These are phyloP conservation scores for Schizochytrium sp. DNA, from an alignment of 108 stramenopile genomes.

Conservation along the genomic window DNA sequence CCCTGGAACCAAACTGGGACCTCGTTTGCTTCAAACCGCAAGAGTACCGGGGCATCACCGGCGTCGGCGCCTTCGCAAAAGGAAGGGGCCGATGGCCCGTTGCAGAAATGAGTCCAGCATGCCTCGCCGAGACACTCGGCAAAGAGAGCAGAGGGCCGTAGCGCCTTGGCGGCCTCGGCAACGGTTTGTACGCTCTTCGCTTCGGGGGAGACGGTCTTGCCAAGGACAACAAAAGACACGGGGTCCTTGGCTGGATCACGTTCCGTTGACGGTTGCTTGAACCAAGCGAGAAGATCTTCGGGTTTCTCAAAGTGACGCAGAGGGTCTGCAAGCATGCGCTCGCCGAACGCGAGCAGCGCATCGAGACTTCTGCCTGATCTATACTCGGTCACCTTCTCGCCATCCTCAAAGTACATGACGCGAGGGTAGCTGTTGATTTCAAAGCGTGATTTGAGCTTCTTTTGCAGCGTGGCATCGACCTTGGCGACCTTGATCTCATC, in stretches of 20 bases:
- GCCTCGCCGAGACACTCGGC: background rate
- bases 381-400: constrained; percentile 23
- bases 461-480: constrained; percentile 61
- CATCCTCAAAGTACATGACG: constrained; percentile 61
- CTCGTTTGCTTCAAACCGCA: background rate
- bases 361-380: background rate
- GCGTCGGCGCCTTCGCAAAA: background rate
- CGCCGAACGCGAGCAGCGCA: background rate
- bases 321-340: background rate
- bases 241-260: background rate
- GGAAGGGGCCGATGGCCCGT: too few species aligned
- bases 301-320: background rate
- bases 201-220: background rate
- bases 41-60: background rate
- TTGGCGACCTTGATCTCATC: constrained; percentile 63
- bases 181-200: background rate
- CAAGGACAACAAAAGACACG: background rate
- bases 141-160: background rate
- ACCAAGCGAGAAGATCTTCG: background rate
- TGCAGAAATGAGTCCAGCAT: background rate
- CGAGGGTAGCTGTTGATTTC: constrained; percentile 60
- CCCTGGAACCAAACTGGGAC: background rate
- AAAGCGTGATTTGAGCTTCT: constrained; percentile 56
- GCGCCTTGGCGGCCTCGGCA: background rate
- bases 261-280: background rate